Evolutionary conservation across 2,329 filamentous ascomycete species (phyloP).

Genomic region (Fusarium hostae): DNA sequence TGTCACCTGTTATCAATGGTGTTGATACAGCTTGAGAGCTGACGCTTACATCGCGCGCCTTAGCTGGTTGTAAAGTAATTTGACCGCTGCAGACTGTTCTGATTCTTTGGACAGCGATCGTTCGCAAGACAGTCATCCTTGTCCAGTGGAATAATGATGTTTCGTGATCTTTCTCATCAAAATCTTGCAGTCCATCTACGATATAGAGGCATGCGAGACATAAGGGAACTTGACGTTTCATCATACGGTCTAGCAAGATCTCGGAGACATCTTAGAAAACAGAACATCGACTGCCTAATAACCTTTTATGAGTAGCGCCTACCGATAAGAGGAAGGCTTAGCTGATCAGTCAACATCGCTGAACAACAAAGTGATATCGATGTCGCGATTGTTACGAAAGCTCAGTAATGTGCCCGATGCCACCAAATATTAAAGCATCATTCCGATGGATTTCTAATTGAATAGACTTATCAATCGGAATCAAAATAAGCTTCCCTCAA

Average conservation of each 20-base stretch:
- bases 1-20: not conserved
- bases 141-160: no score
- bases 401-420: not conserved
- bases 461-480: not conserved
- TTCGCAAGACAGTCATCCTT: accelerated
- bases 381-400: not conserved
- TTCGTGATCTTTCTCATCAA: no score
- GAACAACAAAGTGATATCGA: not conserved
- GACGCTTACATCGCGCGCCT: not conserved
- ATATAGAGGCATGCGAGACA: accelerated
- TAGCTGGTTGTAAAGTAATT: not conserved
- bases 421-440: not conserved
- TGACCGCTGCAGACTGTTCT: accelerated
- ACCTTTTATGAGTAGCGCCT: accelerated
- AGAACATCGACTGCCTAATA: not conserved
- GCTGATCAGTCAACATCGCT: accelerated
- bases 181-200: not conserved
- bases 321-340: not conserved
- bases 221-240: not conserved
- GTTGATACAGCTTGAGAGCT: not conserved
- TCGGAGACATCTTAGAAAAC: accelerated
- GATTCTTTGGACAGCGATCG: accelerated
- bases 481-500: not conserved
- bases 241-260: not conserved
- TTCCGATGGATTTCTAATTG: accelerated